A percentile compares a stretch with the other conserved stretches of the same genome.
Evolutionary conservation across 148 eudicot genomes (phyloP).

Genomic region (Linanthus parryae): DNA sequence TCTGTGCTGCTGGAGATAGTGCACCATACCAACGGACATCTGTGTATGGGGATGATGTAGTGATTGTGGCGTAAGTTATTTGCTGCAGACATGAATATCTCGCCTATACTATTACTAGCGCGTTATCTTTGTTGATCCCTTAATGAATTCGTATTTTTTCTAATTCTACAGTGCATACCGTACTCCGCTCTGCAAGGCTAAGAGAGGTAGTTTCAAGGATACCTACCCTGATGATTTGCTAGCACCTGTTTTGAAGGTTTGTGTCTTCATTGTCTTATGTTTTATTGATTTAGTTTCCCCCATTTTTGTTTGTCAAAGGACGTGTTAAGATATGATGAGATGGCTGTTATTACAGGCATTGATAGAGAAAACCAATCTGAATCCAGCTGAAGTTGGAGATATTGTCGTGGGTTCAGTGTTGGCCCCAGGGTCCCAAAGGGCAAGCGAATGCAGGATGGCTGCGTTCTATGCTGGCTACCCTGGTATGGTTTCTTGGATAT

Average conservation of each 20-base stretch:
- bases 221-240: slow-evolving; percentile 93
- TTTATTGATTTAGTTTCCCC: neutral
- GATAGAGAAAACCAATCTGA: slow-evolving; percentile 85
- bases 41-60: slow-evolving; percentile 87
- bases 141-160: too few species aligned
- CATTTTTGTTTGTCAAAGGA: neutral
- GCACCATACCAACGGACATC: slow-evolving; percentile 66
- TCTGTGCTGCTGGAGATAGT: slow-evolving; percentile 71
- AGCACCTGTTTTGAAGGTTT: slow-evolving; percentile 77
- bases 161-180: slow-evolving; percentile 59
- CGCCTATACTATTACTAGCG: too few species aligned
- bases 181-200: slow-evolving; percentile 81
- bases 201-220: slow-evolving; percentile 87
- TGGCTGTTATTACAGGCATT: slow-evolving; percentile 45
- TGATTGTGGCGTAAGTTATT: slow-evolving; percentile 85
- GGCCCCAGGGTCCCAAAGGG: slow-evolving; percentile 92
- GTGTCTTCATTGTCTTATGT: neutral
- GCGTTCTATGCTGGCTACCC: slow-evolving; percentile 98
- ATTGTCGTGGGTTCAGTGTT: slow-evolving; percentile 92
- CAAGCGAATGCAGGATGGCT: slow-evolving; percentile 97
- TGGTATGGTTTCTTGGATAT: slow-evolving; percentile 30
- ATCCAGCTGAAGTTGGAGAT: slow-evolving; percentile 95
- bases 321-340: neutral
- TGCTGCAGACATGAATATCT: neutral
- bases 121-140: too few species aligned